Base-by-base conservation (phyloP, 768 basidiomycete species). In the Russula vinacea region DNA sequence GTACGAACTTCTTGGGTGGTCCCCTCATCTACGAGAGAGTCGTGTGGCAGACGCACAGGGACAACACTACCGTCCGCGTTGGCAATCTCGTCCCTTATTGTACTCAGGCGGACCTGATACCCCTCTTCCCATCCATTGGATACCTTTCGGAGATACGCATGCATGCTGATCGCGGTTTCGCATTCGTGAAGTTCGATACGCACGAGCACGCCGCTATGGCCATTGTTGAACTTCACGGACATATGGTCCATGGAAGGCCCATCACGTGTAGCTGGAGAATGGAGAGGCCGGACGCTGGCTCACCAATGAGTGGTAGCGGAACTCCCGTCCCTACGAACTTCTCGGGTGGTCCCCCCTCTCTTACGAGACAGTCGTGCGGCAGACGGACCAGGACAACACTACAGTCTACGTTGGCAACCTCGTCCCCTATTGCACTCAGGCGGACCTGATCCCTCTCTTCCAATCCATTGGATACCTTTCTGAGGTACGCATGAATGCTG, bases 221-320 rank as follows among this genome's bases (percentile, higher is more conserved):
- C 44, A 99, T 99, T 72, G 90, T 96, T 66, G 94, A 98, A 74
- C 80, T 99, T 57, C 93, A 96, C 75, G 95, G 96, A 59, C 92
- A 94, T 78, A 91, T 94, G 83, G 92, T 99, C 32, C 97, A 99
- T 69, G 96, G 96, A 54, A 79, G 97, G 44, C 94, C 95, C 9
- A 93, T 98, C 81, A 98, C 98, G 78, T 96, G 93, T 76, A 94
- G 92, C 71, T 99, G 97, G 97, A 97, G 97, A 61, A 98, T 98
- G 76, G 96, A 98, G 74, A 83, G 92, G 67, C 88, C 86, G 29
- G n/a, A n/a, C n/a, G n/a, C n/a, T n/a, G n/a, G n/a, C n/a, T n/a
- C n/a, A n/a, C n/a, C n/a, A n/a, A n/a, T n/a, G n/a, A n/a, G n/a
- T n/a, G n/a, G n/a, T n/a, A n/a, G n/a, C n/a, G n/a, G n/a, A n/a